Evolutionary conservation across 2,329 filamentous ascomycete genomes (phyloP).

Genomic region (Blastomyces parvus): DNA sequence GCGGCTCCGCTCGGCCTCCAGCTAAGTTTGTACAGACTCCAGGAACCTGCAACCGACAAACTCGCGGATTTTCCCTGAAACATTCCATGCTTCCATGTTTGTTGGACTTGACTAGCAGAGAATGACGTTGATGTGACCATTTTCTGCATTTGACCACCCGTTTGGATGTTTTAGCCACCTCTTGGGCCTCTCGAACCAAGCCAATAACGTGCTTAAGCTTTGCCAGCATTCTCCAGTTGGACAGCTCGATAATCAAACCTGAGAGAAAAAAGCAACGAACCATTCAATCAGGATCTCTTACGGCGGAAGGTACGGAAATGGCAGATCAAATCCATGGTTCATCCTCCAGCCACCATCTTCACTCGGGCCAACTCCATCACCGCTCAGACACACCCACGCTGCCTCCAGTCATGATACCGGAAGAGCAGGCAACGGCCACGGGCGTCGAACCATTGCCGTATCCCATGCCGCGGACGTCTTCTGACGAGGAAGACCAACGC

Average conservation of each 20-base stretch:
- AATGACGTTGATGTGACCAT: background rate
- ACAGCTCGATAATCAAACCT: background rate
- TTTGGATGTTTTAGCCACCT: background rate
- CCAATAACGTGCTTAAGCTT: background rate
- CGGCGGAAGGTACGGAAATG: background rate
- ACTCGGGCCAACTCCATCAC: constrained; percentile 11
- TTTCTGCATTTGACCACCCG: background rate
- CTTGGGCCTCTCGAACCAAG: background rate
- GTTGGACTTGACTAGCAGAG: background rate
- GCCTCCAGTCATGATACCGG: constrained; percentile 20
- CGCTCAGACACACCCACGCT: constrained; percentile 11
- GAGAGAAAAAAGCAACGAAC: background rate
- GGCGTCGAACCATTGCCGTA: constrained; percentile 31
- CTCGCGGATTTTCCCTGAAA: too few relatives aligned
- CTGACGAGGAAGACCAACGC: constrained; percentile 39
- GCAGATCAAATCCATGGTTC: constrained; percentile 13
- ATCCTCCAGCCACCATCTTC: constrained; percentile 17
- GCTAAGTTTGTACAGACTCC: too few relatives aligned
- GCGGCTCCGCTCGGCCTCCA: too few relatives aligned
- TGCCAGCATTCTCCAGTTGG: background rate
- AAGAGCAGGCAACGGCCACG: constrained; percentile 31
- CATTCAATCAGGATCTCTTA: background rate
- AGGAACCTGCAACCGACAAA: too few relatives aligned
- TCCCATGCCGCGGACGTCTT: constrained; percentile 16
- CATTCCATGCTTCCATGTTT: background rate